Evolutionary conservation across 1,284 basidiomycete species (phyloP).

Genomic region (Naganishia liquefaciens): DNA sequence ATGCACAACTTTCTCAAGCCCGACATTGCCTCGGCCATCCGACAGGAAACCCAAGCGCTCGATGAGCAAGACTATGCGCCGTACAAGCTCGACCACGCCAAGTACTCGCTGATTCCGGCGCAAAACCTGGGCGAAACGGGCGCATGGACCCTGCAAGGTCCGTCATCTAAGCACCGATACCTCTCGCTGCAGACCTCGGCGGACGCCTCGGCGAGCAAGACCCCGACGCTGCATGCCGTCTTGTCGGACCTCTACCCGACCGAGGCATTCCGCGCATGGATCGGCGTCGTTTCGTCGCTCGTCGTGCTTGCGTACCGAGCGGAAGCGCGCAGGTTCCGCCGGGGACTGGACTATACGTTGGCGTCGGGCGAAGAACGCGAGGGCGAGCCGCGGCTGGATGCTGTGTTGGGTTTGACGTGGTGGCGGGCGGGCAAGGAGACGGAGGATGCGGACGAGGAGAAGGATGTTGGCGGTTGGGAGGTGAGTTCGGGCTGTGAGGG

Average conservation of each 20-base stretch:
- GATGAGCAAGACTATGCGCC: constrained; percentile 64
- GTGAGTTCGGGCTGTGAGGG: constrained; percentile 57
- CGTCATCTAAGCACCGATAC: constrained; percentile 93
- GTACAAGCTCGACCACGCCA: constrained; percentile 24
- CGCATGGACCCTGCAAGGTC: constrained; percentile 76
- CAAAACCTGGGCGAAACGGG: constrained; percentile 60
- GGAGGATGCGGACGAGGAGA: constrained; percentile 54
- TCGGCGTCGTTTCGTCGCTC: constrained; percentile 75
- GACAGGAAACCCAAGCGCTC: constrained; percentile 63
- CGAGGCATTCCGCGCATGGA: constrained; percentile 84
- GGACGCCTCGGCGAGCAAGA: constrained; percentile 35
- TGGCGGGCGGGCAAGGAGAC: constrained; percentile 55
- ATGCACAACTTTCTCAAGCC: constrained; percentile 80
- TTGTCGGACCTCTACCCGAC: constrained; percentile 71
- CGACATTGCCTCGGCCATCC: constrained; percentile 67
- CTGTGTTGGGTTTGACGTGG: constrained; percentile 87
- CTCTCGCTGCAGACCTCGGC: constrained; percentile 59
- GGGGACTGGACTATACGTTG: constrained; percentile 92
- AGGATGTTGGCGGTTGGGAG: constrained; percentile 90
- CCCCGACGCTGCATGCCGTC: constrained; percentile 63
- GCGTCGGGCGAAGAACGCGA: constrained; percentile 78
- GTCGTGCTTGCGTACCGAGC: constrained; percentile 72
- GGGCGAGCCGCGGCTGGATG: constrained; percentile 75
- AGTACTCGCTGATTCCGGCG: constrained; percentile 61
- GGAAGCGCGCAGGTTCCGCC: constrained; percentile 83